These are phyloP conservation scores for Hawksworthiomyces lignivorus DNA, from an alignment of 2,329 filamentous ascomycete species.

Conservation along the genomic window DNA sequence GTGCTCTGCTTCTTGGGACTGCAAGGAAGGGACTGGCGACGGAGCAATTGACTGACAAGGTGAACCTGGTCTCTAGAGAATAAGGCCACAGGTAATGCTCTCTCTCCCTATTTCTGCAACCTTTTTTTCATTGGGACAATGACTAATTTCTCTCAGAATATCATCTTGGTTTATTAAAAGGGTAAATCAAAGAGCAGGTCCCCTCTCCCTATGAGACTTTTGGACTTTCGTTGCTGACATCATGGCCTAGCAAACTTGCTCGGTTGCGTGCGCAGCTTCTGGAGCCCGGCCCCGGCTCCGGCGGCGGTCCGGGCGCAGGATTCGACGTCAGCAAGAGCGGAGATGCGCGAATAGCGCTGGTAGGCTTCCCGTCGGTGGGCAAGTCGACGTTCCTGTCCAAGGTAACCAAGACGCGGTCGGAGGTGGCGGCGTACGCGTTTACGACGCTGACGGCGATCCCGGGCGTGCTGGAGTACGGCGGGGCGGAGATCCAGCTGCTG, in stretches of 20 bases:
- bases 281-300: slow-evolving; percentile 75
- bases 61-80: slow-evolving; percentile 58
- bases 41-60: slow-evolving; percentile 1
- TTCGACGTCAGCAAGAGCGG: slow-evolving; percentile 95
- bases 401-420: slow-evolving; percentile 95
- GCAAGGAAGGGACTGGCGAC: background rate
- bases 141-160: slow-evolving; percentile 58
- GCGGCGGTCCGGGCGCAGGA: slow-evolving; percentile 69
- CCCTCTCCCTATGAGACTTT: no score
- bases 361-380: slow-evolving; percentile 97
- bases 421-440: slow-evolving; percentile 94
- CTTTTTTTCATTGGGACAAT: no score
- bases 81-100: slow-evolving; percentile 80
- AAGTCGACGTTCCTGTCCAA: slow-evolving; percentile 99
- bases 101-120: background rate
- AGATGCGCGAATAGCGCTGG: slow-evolving; percentile 91
- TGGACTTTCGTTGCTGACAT: slow-evolving; percentile 16
- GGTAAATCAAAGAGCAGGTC: no score
- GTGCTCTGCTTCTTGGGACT: no score
- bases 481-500: slow-evolving; percentile 94
- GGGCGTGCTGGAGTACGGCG: slow-evolving; percentile 93
- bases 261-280: slow-evolving; percentile 89
- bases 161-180: slow-evolving; percentile 94
- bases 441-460: slow-evolving; percentile 96
- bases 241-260: slow-evolving; percentile 71